Base-by-base conservation (phyloP, 768 basidiomycete species). In the Suillus ampliporus region DNA sequence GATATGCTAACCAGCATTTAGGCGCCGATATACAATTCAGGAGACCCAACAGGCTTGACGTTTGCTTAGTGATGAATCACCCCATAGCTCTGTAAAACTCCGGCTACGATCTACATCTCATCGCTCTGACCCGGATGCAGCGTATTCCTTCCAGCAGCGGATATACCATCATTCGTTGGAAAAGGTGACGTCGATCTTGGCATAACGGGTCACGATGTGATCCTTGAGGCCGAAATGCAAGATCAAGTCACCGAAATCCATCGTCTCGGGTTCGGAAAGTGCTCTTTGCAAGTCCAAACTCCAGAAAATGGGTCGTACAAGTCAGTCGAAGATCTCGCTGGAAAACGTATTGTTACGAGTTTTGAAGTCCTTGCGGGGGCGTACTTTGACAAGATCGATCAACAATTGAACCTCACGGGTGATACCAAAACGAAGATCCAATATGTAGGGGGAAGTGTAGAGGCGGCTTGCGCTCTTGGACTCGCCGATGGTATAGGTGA, bases 111-210 rank as follows among this genome's bases (percentile, higher is more conserved):
- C 31, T 57, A 31, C 15, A 19, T 48, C 21, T 34, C 52, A 35
- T 38, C 11, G 6, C 11, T 57, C 57, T 56, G 14, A 35, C 47
- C 5, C 37, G 54, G 44, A 35, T 35, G 15, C 74, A 98, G 97
- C 8, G 91, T 99, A 26, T 99, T 99, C 79, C 90, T 99, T 26
- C 96, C 97, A 26, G 97, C 97, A 1, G 83, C 91, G 6, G 97
- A 99, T 72, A 99, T 99, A 66, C 96, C 97, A 11, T 97, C 95
- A 34, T 99, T 99, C 77, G 97, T 99, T 50, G 97, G 95, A 47
- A 95, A 97, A 74, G 97, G 97, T 54, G 91, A 95, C 71, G 92
- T 99, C 71, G 93, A 98, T 69, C 83, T 99, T 48, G 97, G 97
- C 7, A 97, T 99, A 69, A 99, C 97, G 10, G 97, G 97, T 5